Conservation (phyloP, 2,329 filamentous ascomycete genomes). For the Cytospora paraplurivora region DNA sequence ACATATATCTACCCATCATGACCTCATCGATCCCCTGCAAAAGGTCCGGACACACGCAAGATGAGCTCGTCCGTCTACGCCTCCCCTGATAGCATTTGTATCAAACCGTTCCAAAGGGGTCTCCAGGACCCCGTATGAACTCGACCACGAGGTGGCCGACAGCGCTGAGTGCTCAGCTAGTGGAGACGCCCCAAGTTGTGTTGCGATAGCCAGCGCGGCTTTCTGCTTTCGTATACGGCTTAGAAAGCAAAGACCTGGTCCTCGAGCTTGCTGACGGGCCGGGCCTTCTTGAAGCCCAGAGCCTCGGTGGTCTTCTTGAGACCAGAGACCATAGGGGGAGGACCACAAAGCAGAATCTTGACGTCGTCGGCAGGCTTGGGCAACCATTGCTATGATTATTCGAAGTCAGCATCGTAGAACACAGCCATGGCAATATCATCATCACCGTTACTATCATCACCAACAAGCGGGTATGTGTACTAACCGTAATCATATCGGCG, state of each 20-base stretch:
- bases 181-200: not conserved
- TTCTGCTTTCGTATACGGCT: constrained; percentile 6
- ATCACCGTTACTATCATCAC: too few relatives aligned
- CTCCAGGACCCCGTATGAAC: not conserved
- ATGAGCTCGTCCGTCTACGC: not conserved
- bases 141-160: not conserved
- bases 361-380: constrained; percentile 82
- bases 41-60: not conserved
- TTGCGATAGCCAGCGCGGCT: not conserved
- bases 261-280: constrained; percentile 93
- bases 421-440: not conserved
- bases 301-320: constrained; percentile 95
- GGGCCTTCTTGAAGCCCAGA: constrained; percentile 88
- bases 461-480: constrained; percentile 27
- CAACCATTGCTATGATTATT: constrained; percentile 64
- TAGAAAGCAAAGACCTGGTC: constrained; percentile 98
- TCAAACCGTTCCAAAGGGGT: not conserved
- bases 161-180: not conserved
- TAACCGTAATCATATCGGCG: constrained; percentile 83
- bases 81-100: not conserved
- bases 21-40: not conserved
- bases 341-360: constrained; percentile 93
- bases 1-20: not conserved
- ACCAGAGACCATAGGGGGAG: constrained; percentile 93
- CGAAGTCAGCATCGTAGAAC: not conserved